Conservation (phyloP, 768 basidiomycete species). For the Amanita phalloides region DNA sequence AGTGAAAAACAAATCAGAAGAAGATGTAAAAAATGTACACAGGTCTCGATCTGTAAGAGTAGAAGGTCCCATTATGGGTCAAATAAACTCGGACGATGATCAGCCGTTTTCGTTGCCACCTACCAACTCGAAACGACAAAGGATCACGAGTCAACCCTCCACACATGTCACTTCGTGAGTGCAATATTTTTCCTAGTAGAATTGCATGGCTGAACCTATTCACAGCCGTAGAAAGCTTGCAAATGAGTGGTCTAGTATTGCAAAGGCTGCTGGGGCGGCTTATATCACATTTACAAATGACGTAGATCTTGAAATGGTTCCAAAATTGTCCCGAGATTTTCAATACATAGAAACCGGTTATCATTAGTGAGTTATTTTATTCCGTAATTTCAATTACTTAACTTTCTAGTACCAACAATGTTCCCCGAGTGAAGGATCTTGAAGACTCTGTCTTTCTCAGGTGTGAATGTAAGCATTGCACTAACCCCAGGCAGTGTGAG, state of each 20-base stretch:
- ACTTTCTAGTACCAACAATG: constrained; percentile 8
- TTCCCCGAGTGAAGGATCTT: background rate
- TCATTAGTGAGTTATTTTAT: constrained; percentile 26
- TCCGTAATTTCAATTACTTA: background rate
- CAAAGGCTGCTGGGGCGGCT: constrained; percentile 17
- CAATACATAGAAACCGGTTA: constrained; percentile 45
- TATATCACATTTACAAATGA: constrained; percentile 25
- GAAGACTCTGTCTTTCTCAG: background rate
- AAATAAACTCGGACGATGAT: background rate
- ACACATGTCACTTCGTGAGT: background rate
- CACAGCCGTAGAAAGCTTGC: background rate
- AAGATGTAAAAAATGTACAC: background rate
- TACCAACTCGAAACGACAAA: background rate
- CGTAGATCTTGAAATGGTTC: constrained; percentile 33
- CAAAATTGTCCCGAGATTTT: constrained; percentile 31
- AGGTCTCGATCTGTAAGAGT: background rate
- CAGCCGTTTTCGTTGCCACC: background rate
- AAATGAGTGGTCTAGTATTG: background rate
- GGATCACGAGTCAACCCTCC: background rate
- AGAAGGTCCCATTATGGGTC: background rate
- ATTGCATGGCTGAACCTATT: background rate
- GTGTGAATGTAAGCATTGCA: background rate
- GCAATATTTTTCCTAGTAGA: background rate
- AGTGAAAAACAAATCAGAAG: background rate
- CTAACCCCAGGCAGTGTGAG: background rate